phyloP scores from a whole-genome alignment of 768 basidiomycete genomes.

The Tricholoma saponaceum region DNA sequence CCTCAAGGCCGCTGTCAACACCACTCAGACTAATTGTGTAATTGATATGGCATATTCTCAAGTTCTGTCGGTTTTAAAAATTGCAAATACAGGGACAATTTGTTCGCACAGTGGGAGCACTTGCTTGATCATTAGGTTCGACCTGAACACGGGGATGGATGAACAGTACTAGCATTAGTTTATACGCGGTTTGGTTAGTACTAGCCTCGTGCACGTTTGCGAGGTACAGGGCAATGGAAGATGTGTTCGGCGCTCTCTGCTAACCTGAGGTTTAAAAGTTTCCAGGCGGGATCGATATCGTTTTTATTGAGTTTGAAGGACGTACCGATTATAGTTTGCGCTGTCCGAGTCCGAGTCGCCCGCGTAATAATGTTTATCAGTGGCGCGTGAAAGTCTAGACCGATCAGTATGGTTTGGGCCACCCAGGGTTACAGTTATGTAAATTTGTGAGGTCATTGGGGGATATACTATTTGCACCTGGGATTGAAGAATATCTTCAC shows the following conservation, averaged over 20 bases:
- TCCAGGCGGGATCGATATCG: background rate
- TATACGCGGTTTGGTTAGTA: background rate
- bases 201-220: background rate
- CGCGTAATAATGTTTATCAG: background rate
- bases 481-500: background rate
- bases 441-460: too few relatives aligned
- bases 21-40: background rate
- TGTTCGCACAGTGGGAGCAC: background rate
- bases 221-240: background rate
- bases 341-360: too few relatives aligned
- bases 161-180: background rate
- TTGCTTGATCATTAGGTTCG: background rate
- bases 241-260: too few relatives aligned
- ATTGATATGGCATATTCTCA: background rate
- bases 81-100: background rate
- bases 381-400: background rate
- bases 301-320: background rate
- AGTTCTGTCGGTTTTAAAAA: background rate
- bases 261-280: too few relatives aligned
- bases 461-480: too few relatives aligned
- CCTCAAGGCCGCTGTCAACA: slow-evolving; percentile 1
- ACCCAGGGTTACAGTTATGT: too few relatives aligned
- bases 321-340: background rate
- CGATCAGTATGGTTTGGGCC: background rate
- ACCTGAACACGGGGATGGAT: background rate